phyloP scores from a whole-genome alignment of 2,329 filamentous ascomycete genomes.

The Cladosporium sphaerospermum region DNA sequence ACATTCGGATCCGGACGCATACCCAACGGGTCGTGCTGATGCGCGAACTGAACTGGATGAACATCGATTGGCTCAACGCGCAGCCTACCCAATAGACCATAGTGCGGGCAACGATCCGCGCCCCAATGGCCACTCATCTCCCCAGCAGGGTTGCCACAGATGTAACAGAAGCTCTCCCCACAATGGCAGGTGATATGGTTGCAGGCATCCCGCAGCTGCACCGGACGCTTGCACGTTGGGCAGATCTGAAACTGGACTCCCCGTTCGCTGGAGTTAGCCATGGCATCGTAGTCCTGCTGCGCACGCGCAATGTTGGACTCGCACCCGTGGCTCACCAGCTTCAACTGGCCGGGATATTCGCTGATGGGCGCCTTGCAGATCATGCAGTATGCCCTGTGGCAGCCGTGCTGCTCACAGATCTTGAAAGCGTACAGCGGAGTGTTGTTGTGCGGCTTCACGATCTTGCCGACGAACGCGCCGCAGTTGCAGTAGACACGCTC shows the following conservation, averaged over 20 bases:
- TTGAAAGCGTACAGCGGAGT: not conserved
- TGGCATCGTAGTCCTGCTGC: not conserved
- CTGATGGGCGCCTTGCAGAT: not conserved
- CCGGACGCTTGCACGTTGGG: not conserved
- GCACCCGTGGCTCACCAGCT: not conserved
- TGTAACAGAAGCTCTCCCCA: slow-evolving; percentile 1
- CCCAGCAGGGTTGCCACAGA: not conserved
- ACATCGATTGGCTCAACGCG: too few species aligned
- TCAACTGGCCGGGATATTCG: not conserved
- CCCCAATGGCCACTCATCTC: not conserved
- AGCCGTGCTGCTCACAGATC: not conserved
- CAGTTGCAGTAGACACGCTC: not conserved
- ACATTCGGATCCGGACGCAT: too few species aligned
- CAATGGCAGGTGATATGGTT: slow-evolving; percentile 1
- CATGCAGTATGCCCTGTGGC: not conserved
- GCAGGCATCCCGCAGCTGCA: not conserved
- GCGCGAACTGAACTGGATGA: too few species aligned
- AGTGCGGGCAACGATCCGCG: too few species aligned
- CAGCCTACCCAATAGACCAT: too few species aligned
- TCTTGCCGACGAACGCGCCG: not conserved
- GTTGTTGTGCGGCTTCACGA: not conserved
- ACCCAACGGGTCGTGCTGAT: too few species aligned
- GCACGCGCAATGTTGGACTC: not conserved
- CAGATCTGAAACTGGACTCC: slow-evolving; percentile 1
- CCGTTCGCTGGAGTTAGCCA: not conserved